Evolutionary conservation across 1,284 basidiomycete genomes (phyloP), one percentile per base, ranked within the genome.

Genomic region (Ganoderma multipileum): DNA sequence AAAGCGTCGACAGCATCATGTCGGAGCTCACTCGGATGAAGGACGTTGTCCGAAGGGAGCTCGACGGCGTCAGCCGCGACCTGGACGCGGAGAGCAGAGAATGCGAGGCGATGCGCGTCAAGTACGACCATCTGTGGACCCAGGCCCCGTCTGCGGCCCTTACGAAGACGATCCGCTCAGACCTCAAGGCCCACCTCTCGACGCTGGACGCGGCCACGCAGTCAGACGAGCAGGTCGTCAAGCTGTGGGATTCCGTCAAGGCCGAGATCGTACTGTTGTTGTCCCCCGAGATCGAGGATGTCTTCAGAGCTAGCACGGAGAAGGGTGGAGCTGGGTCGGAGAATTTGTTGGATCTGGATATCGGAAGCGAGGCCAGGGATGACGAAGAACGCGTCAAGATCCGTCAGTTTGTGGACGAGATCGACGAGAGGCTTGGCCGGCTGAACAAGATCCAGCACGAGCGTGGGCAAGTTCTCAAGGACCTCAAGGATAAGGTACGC

Each of bases 401-500:
- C 57, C 83, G 84, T 1, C 86, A 86, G 41, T 88, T 91, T 65
- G 89, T 92, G 6, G 85, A 89, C 20, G 91, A 95, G 72, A 93
- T 97, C 63, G 91, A 93, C 69, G 94, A 96, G 70, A 82, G 90
- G 52, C 79, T 97, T 6, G 90, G 89, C 30, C 83, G 90, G 70
- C 78, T 97, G 64, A 91, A 89, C 81, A 93, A 95, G 84, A 93
- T 98, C 73, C 86, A 91, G 55, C 88, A 89, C 67, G 97, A 99
- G 80, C 85, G 97, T 47, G 89, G 87, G 26, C 94, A 96, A 70
- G 91, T 96, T 0, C 83, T 99, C 60, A 95, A 94, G 78, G 96
- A 99, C 78, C 84, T 99, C 61, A 99, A 99, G 79, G 95, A 98
- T 60, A 96, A 95, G 87, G 94, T 93, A 62, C 33, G 68, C 61